These are phyloP conservation scores for Gynostemma pentaphyllum DNA, from an alignment of 306 rosid genomes.

Conservation along the genomic window DNA sequence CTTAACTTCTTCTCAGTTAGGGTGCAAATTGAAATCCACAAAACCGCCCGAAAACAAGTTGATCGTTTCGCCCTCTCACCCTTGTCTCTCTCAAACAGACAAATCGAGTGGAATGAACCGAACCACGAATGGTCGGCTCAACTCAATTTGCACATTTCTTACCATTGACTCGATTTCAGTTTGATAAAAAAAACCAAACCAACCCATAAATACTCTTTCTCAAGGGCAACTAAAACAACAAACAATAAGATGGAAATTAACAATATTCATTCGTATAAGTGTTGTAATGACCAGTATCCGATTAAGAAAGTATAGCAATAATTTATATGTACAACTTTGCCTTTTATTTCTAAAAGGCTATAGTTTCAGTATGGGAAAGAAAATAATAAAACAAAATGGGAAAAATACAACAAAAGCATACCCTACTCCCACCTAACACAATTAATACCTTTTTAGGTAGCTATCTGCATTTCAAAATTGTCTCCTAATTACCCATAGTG, in stretches of 20 bases:
- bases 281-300: background rate
- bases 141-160: too few species aligned
- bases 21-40: too few species aligned
- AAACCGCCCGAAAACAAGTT: too few species aligned
- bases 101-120: too few species aligned
- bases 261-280: background rate
- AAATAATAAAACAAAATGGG: background rate
- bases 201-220: too few species aligned
- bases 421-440: slow-evolving; percentile 3
- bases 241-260: background rate
- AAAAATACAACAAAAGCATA: background rate
- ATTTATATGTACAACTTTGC: background rate
- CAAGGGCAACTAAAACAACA: background rate
- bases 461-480: slow-evolving; percentile 5
- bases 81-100: too few species aligned
- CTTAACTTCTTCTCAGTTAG: background rate
- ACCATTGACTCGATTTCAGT: too few species aligned
- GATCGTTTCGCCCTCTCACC: too few species aligned
- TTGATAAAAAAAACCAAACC: too few species aligned
- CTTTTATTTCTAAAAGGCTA: background rate
- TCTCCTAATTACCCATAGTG: background rate
- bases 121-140: too few species aligned
- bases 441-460: background rate
- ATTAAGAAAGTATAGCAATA: background rate
- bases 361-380: background rate